A percentile compares a stretch with the other conserved stretches of the same genome.
These are phyloP conservation scores for Agrocybe chaxingu DNA, from an alignment of 768 basidiomycete genomes.

Conservation along the genomic window DNA sequence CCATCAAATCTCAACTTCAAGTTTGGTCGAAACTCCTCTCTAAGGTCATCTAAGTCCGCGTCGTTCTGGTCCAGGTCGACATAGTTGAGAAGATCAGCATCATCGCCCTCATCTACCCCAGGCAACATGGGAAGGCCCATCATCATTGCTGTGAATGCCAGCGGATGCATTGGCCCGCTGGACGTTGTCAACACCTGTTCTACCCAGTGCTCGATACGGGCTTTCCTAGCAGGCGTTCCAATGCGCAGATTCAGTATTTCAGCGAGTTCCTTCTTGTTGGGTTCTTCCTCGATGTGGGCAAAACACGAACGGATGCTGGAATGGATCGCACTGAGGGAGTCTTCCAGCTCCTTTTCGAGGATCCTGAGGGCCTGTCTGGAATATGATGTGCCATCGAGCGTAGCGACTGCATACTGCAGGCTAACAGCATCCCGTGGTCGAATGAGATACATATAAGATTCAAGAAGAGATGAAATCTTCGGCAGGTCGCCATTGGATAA, in stretches of 20 bases:
- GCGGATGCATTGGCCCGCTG: slow-evolving; percentile 36
- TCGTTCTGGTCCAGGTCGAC: slow-evolving; percentile 51
- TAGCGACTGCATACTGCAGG: slow-evolving; percentile 42
- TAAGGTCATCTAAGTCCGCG: slow-evolving; percentile 55
- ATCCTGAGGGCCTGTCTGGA: slow-evolving; percentile 36
- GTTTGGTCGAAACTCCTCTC: slow-evolving; percentile 58
- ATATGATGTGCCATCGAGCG: slow-evolving; percentile 29
- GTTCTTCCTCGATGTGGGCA: slow-evolving; percentile 39
- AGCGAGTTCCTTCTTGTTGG: slow-evolving; percentile 35
- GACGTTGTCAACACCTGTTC: slow-evolving; percentile 39
- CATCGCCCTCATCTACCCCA: slow-evolving; percentile 32
- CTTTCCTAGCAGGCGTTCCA: slow-evolving; percentile 36
- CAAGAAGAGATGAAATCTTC: slow-evolving; percentile 39
- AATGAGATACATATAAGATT: slow-evolving; percentile 49
- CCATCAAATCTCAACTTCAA: slow-evolving; percentile 55
- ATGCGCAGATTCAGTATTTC: slow-evolving; percentile 42
- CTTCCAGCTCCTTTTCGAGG: slow-evolving; percentile 50
- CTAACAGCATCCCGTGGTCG: slow-evolving; percentile 52
- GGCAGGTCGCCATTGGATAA: slow-evolving; percentile 30
- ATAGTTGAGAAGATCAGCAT: slow-evolving; percentile 47
- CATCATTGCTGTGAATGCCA: slow-evolving; percentile 67
- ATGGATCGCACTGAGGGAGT: slow-evolving; percentile 39
- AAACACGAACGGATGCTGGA: slow-evolving; percentile 44
- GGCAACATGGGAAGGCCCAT: slow-evolving; percentile 37
- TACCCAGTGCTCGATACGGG: slow-evolving; percentile 51